A percentile compares a stretch with the other conserved stretches of the same genome.
Conservation (phyloP, 202 grass and related monocot species). For the Saccharum hybrid region DNA sequence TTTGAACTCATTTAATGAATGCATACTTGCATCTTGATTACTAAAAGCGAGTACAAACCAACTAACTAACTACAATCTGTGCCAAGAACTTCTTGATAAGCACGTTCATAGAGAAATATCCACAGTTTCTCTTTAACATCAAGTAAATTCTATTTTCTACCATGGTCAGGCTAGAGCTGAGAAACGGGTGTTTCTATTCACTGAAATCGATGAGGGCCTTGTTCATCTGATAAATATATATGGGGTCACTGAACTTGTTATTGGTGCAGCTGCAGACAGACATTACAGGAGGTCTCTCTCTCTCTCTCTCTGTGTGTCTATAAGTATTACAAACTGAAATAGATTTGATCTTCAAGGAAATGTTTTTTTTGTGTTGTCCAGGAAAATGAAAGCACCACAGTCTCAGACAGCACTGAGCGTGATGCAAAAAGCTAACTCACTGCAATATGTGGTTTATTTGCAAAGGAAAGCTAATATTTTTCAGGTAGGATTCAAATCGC, state of each 20-base stretch:
- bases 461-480: constrained; percentile 38
- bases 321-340: background rate
- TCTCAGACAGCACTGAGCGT: constrained; percentile 38
- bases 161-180: constrained; percentile 55
- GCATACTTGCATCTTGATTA: background rate
- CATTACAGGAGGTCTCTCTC: constrained; percentile 28
- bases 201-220: constrained; percentile 49
- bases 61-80: constrained; percentile 9
- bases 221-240: constrained; percentile 57
- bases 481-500: constrained; percentile 35
- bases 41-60: constrained; percentile 26
- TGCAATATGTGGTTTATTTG: constrained; percentile 59
- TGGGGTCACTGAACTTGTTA: constrained; percentile 61
- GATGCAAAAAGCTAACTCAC: constrained; percentile 36
- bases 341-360: background rate
- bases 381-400: constrained; percentile 50
- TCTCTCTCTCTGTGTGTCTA: background rate
- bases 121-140: background rate
- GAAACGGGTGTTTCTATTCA: constrained; percentile 53
- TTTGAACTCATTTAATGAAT: background rate
- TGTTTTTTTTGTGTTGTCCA: background rate
- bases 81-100: background rate
- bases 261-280: constrained; percentile 60
- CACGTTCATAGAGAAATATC: background rate
- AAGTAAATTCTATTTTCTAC: constrained; percentile 16